Percentiles rank a stretch among this genome's conserved stretches.
phyloP scores from a whole-genome alignment of 75 land plant genomes.

The Azolla pinnata region DNA sequence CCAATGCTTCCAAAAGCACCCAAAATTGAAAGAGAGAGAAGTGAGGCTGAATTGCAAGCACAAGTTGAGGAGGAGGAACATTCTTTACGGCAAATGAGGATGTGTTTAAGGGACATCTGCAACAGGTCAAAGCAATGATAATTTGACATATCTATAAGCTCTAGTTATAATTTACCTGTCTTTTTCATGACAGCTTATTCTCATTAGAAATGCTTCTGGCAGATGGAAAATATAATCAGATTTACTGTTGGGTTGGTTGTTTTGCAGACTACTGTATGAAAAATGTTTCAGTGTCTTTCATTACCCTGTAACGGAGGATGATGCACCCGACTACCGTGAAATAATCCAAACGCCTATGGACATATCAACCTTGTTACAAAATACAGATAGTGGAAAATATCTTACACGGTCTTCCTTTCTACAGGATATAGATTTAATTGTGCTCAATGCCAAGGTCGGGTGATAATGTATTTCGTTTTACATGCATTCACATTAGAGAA shows the following conservation, averaged over 20 bases:
- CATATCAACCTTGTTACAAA: slow-evolving; percentile 74
- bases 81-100: slow-evolving; percentile 75
- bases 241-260: background rate
- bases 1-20: slow-evolving; percentile 79
- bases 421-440: slow-evolving; percentile 78
- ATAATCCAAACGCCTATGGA: slow-evolving; percentile 92
- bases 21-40: slow-evolving; percentile 61
- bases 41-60: slow-evolving; percentile 70
- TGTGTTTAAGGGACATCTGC: slow-evolving; percentile 96
- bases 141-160: background rate
- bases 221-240: too few relatives aligned
- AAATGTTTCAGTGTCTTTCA: slow-evolving; percentile 82
- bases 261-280: slow-evolving; percentile 69
- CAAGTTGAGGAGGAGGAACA: slow-evolving; percentile 91
- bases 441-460: slow-evolving; percentile 89
- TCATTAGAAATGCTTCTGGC: too few relatives aligned
- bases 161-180: too few relatives aligned
- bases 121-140: slow-evolving; percentile 46
- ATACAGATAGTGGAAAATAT: slow-evolving; percentile 81
- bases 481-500: too few relatives aligned
- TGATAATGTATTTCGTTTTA: too few relatives aligned
- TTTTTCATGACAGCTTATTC: too few relatives aligned
- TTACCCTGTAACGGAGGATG: slow-evolving; percentile 87
- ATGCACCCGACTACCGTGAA: slow-evolving; percentile 83
- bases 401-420: slow-evolving; percentile 59